These are phyloP conservation scores for Macrolepiota albuminosa DNA, from an alignment of 768 basidiomycete genomes.

Conservation along the genomic window DNA sequence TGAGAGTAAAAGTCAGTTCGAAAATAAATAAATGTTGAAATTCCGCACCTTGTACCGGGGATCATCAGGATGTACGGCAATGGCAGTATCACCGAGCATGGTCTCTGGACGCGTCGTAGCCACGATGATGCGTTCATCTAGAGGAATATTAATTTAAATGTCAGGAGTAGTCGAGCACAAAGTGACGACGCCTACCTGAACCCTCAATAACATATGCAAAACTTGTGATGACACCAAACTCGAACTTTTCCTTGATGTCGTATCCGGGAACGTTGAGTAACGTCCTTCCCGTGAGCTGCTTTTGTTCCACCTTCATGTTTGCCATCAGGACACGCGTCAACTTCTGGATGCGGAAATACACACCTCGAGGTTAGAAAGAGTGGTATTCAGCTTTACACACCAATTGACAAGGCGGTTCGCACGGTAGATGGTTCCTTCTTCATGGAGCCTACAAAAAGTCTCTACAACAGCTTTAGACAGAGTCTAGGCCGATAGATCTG, in stretches of 20 bases:
- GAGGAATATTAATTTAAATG: background rate
- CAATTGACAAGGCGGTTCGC: slow-evolving; percentile 97
- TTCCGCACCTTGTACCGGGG: slow-evolving; percentile 67
- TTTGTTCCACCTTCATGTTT: slow-evolving; percentile 76
- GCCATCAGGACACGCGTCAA: background rate
- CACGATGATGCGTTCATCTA: slow-evolving; percentile 87
- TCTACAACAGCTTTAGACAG: slow-evolving; percentile 87
- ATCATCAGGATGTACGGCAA: slow-evolving; percentile 95
- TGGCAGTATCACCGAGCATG: slow-evolving; percentile 96
- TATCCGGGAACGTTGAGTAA: slow-evolving; percentile 91
- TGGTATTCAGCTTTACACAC: slow-evolving; percentile 95
- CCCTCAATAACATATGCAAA: slow-evolving; percentile 91
- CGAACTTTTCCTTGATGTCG: slow-evolving; percentile 90
- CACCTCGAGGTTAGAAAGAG: slow-evolving; percentile 95
- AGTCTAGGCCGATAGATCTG: slow-evolving; percentile 29
- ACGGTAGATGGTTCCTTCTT: slow-evolving; percentile 89
- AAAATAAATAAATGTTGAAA: background rate
- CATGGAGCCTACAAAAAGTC: slow-evolving; percentile 86
- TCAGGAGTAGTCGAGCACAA: background rate
- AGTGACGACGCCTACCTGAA: slow-evolving; percentile 48
- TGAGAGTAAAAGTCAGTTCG: background rate
- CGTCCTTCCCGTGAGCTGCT: slow-evolving; percentile 80
- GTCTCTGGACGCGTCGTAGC: slow-evolving; percentile 99
- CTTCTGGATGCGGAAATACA: slow-evolving; percentile 4
- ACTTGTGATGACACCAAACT: slow-evolving; percentile 95